Conservation (phyloP, 2,329 filamentous ascomycete genomes). For the Ophiocordyceps sinensis region DNA sequence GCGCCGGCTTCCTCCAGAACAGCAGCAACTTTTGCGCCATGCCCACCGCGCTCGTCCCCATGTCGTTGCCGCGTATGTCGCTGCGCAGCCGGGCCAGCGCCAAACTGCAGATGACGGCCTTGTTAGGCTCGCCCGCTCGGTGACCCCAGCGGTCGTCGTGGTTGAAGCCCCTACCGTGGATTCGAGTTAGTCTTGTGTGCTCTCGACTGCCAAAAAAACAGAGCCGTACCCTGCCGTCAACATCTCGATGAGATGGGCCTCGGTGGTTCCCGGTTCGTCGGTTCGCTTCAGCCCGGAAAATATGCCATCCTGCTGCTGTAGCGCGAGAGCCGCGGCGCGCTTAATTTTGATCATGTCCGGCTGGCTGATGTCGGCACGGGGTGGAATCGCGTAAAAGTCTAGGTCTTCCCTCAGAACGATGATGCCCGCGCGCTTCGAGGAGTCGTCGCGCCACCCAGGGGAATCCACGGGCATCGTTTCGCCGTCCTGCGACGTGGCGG, state of each 20-base stretch:
- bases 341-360: constrained; percentile 93
- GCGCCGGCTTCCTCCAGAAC: constrained; percentile 94
- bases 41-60: constrained; percentile 67
- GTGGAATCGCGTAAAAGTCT: constrained; percentile 94
- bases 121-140: constrained; percentile 92
- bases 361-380: constrained; percentile 67
- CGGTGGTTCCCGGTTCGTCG: constrained; percentile 89
- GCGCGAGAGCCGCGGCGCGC: constrained; percentile 72
- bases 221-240: constrained; percentile 80
- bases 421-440: constrained; percentile 85
- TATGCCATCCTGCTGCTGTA: constrained; percentile 83
- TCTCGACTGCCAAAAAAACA: too few relatives aligned
- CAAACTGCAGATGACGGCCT: constrained; percentile 94
- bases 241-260: constrained; percentile 99
- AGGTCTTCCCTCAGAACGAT: constrained; percentile 93
- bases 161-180: constrained; percentile 65
- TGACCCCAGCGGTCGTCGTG: constrained; percentile 94
- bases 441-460: constrained; percentile 54
- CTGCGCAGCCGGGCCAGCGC: constrained; percentile 85
- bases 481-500: constrained; percentile 48
- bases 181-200: not conserved
- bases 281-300: constrained; percentile 92
- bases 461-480: constrained; percentile 56
- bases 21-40: constrained; percentile 97
- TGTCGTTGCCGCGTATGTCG: constrained; percentile 70